Evolutionary conservation across 1,284 basidiomycete genomes (phyloP), one percentile per base, ranked within the genome.

Genomic region (Heterobasidion occidentale): DNA sequence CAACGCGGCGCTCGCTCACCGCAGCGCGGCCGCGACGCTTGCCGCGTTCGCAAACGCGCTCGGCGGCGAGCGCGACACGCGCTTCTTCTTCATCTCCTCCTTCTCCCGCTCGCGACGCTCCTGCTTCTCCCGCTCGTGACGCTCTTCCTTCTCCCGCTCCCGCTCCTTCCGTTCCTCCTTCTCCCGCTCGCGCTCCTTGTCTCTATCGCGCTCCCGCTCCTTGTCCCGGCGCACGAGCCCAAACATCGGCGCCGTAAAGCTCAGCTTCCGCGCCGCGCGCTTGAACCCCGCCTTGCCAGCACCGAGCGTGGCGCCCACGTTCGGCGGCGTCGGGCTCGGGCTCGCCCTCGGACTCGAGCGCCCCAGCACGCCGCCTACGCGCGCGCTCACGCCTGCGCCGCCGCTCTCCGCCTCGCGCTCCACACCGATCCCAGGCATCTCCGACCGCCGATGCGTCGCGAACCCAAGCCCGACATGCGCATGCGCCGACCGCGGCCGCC

Each of bases 201-300:
- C 56, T 56, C 57, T 62, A 27, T 27, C 27, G 27, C 27, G 27
- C 27, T 27, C 27, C 3, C 27, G 27, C 38, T 63, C 60, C 58
- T 65, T 66, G n/a, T 66, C 36, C 56, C 74, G 74, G 65, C 73
- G 75, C 55, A 78, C 82, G 63, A 88, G 80, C 42, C 81, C 72
- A 3, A 86, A 76, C 64, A 83, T 80, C 54, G 82, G 79, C 51
- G 79, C 76, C 20, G 78, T 79, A 57, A 90, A 70, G 66, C 87
- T 90, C 70, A 90, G 67, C 72, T 90, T 90, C 55, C 86, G 72
- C 63, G 73, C 77, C 56, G 81, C 74, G 27, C 76, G 73, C 65
- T 75, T 83, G 52, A 64, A 35, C 44, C 55, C 59, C 27, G 36
- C 51, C 46, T 36, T 47, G 20, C 57, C 49, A 27, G 42, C 47